Evolutionary conservation across 2,329 filamentous ascomycete species (phyloP).

Genomic region (Hymenotorrendiella dingleyae): DNA sequence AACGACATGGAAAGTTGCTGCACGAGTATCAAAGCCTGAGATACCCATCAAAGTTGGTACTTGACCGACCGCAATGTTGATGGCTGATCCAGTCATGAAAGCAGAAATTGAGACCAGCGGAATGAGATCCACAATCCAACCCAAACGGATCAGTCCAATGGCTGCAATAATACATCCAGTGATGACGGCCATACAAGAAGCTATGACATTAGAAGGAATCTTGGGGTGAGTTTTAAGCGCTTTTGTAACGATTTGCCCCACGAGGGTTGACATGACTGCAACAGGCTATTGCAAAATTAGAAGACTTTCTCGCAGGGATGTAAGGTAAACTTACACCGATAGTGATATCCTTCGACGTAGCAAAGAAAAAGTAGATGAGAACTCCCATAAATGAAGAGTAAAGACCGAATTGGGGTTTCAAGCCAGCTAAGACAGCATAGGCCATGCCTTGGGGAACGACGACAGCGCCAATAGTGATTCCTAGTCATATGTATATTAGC

Average conservation of each 20-base stretch:
- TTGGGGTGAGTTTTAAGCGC: conserved; percentile 52
- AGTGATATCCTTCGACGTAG: conserved; percentile 96
- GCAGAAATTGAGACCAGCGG: conserved; percentile 84
- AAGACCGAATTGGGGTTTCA: conserved; percentile 78
- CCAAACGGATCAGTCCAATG: conserved; percentile 72
- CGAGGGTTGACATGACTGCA: conserved; percentile 88
- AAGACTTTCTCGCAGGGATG: neutral
- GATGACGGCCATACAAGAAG: conserved; percentile 72
- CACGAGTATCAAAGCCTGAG: conserved; percentile 60
- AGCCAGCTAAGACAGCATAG: conserved; percentile 76
- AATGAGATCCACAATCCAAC: conserved; percentile 91
- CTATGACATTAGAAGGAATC: conserved; percentile 59
- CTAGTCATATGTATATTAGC: conserved; percentile 29
- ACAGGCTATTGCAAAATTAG: conserved; percentile 57
- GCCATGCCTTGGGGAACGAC: conserved; percentile 98
- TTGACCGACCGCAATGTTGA: conserved; percentile 83
- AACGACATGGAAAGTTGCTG: conserved; percentile 72
- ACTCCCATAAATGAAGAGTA: conserved; percentile 97
- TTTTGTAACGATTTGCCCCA: conserved; percentile 71
- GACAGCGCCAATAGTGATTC: conserved; percentile 65
- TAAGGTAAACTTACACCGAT: conserved; percentile 63
- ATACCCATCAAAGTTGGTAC: conserved; percentile 78
- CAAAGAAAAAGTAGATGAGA: conserved; percentile 94
- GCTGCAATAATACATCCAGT: conserved; percentile 70
- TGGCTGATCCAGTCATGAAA: conserved; percentile 94